Percentiles rank a stretch among this genome's conserved stretches.
Evolutionary conservation across 2,329 filamentous ascomycete species (phyloP).

Genomic region (Aspergillus sp.): DNA sequence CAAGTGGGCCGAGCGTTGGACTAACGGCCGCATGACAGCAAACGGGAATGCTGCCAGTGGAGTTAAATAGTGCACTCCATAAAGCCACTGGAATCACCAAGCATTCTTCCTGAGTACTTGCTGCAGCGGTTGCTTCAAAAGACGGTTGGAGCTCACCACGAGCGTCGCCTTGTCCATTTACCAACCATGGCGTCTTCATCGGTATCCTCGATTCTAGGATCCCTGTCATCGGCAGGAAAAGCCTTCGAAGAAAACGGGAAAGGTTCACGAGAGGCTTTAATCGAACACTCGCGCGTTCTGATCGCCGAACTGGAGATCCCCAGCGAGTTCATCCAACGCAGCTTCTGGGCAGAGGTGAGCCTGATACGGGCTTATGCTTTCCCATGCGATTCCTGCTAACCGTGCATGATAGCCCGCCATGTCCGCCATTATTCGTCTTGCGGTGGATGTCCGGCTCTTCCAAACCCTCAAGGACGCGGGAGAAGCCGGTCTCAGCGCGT

Average conservation of each 20-base stretch:
- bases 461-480: conserved; percentile 21
- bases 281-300: conserved; percentile 27
- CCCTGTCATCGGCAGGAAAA: conserved; percentile 15
- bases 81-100: too few species aligned
- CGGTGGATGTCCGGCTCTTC: conserved; percentile 29
- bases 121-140: too few species aligned
- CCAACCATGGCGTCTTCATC: too few species aligned
- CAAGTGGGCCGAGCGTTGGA: too few species aligned
- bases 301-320: conserved; percentile 29
- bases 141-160: too few species aligned
- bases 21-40: too few species aligned
- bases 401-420: conserved; percentile 15
- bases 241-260: conserved; percentile 24
- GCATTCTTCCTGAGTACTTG: too few species aligned
- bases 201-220: conserved; percentile 10
- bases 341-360: conserved; percentile 33
- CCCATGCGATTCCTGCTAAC: neutral
- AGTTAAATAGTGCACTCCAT: too few species aligned
- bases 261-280: conserved; percentile 29
- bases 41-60: too few species aligned
- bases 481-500: conserved; percentile 13
- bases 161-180: too few species aligned
- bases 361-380: conserved; percentile 1
- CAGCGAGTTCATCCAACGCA: conserved; percentile 25
- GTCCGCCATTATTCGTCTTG: conserved; percentile 28